These are phyloP conservation scores for Phytophthora rubi DNA, from an alignment of 352 stramenopile species.

Conservation along the genomic window DNA sequence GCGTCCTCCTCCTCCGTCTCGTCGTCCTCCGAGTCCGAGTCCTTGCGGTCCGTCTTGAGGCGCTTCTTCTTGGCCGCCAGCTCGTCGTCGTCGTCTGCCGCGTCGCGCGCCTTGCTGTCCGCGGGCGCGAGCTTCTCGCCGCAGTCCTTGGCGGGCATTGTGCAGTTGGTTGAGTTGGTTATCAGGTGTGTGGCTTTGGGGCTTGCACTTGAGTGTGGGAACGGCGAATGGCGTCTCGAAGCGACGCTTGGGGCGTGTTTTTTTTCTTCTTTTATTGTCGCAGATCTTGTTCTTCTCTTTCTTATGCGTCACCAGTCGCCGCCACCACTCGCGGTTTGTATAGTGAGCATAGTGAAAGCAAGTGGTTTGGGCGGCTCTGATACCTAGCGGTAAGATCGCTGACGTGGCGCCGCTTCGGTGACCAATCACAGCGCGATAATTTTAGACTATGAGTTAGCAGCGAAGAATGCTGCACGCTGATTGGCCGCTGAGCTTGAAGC, in stretches of 20 bases:
- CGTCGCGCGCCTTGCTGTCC: conserved; percentile 39
- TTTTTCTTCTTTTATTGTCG: conserved; percentile 29
- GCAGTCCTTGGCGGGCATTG: conserved; percentile 44
- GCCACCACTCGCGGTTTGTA: conserved; percentile 1
- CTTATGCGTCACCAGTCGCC: conserved; percentile 6
- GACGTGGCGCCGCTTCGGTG: conserved; percentile 22
- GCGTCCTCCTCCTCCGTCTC: conserved; percentile 43
- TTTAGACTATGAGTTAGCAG: too few species aligned
- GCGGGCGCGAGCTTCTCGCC: conserved; percentile 25
- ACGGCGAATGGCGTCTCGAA: conserved; percentile 15
- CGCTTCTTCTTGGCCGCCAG: conserved; percentile 37
- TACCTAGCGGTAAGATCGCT: conserved; percentile 21
- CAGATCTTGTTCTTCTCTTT: conserved; percentile 21
- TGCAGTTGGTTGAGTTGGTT: neutral
- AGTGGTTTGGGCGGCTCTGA: conserved; percentile 8
- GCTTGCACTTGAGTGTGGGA: conserved; percentile 13
- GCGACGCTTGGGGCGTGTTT: conserved; percentile 31
- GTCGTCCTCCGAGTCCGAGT: conserved; percentile 31
- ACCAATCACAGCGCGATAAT: conserved; percentile 7
- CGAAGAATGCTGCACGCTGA: neutral
- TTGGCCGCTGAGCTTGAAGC: neutral
- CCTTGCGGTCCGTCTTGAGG: conserved; percentile 36
- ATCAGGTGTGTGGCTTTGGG: neutral
- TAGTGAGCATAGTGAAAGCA: neutral
- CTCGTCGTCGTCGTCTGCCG: conserved; percentile 22